phyloP scores from a whole-genome alignment of 106 monocot species.

The Triglochin maritima region DNA sequence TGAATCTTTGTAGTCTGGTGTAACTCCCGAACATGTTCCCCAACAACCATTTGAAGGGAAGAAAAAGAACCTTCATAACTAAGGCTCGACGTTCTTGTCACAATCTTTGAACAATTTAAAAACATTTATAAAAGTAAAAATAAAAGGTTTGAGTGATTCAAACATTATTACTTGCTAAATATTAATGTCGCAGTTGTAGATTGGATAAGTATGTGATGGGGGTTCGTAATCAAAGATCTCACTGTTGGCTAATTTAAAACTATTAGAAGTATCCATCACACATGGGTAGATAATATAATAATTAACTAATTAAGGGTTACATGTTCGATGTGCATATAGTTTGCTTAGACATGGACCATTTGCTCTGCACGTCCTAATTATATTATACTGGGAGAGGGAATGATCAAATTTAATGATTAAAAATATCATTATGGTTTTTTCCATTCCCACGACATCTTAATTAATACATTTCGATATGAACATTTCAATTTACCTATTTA shows the following conservation, averaged over 20 bases:
- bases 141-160: no score
- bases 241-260: no score
- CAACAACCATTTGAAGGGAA: background rate
- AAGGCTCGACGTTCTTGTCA: background rate
- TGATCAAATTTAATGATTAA: no score
- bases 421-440: no score
- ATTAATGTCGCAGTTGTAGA: background rate
- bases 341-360: background rate
- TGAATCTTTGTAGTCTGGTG: background rate
- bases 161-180: no score
- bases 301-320: background rate
- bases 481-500: no score
- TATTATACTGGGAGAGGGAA: no score
- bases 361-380: background rate
- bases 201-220: background rate
- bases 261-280: no score
- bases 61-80: no score
- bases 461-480: no score
- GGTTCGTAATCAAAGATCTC: background rate
- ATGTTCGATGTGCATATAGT: slow-evolving; percentile 1
- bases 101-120: background rate
- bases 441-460: no score
- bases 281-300: no score
- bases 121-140: background rate
- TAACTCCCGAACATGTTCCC: slow-evolving; percentile 1